Evolutionary conservation across 306 rosid species (phyloP), one percentile per base, ranked within the genome.

Genomic region (Cicer arietinum): DNA sequence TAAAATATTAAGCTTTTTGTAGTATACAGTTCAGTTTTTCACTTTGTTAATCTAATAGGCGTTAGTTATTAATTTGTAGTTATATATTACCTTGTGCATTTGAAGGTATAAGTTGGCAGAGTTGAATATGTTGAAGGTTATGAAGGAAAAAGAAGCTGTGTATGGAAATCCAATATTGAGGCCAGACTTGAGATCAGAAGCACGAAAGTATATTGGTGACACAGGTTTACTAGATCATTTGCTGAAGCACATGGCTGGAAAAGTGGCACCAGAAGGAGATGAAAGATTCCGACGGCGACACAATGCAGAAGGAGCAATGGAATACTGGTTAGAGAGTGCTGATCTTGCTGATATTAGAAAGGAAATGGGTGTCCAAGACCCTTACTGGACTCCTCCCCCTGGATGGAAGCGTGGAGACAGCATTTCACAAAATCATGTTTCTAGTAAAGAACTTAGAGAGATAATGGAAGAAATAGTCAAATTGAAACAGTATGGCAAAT

Each of bases 161-260:
- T 71, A 53, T 79, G 96, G 88, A 67, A 92, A 83, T 39, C 92
- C 96, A 70, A 87, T 94, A 51, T 73, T 86, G 46, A 88, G 99
- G 81, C 90, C 88, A 51, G 84, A 86, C 8, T 80, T 94, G 73
- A 90, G 99, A 79, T 44, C 77, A 7, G 99, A 91, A 75, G 97
- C 99, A 13, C 67, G 97, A 62, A 92, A 85, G 83, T 66, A 87
- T 59, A 92, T 94, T 50, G 96, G 99, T 6, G 99, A 94, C 52
- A 94, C 99, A 0, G 99, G 99, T 40, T 52, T 92, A 71, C 86
- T 94, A 0, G 99, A 92, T 79, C 99, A 94, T 83, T 82, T 94
- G 83, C 85, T 94, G 37, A 94, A 92, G 85, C 96, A 94, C 78
- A 94, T 94, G 93, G 93, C 97, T 7, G 99, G 93, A 22, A 92